phyloP scores from a whole-genome alignment of 2,329 filamentous ascomycete species.

The Raffaelea arxii region DNA sequence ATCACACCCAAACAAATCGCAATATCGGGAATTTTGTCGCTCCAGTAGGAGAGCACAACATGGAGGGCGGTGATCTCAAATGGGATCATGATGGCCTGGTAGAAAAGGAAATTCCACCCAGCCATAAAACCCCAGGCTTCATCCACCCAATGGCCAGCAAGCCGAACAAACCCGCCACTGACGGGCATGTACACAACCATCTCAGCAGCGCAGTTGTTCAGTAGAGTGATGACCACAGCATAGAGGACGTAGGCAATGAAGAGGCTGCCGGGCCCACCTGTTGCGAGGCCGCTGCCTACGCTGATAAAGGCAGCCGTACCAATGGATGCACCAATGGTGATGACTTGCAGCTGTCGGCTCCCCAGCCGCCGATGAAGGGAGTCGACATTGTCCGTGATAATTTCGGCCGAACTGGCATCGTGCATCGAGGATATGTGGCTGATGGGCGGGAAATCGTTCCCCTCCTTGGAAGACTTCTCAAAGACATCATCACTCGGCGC shows the following conservation, averaged over 20 bases:
- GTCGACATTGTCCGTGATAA: no score
- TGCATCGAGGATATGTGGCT: no score
- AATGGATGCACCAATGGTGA: constrained; percentile 49
- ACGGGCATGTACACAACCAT: constrained; percentile 56
- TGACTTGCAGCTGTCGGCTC: constrained; percentile 48
- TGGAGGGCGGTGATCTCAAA: constrained; percentile 31
- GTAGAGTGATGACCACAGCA: constrained; percentile 42
- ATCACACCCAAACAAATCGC: no score
- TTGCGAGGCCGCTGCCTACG: constrained; percentile 44
- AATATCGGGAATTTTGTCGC: no score
- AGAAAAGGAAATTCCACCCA: constrained; percentile 34
- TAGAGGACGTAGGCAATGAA: constrained; percentile 51
- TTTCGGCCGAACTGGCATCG: no score
- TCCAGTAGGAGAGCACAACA: constrained; percentile 37
- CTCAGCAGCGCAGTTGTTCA: constrained; percentile 58
- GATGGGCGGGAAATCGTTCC: no score
- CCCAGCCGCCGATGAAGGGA: constrained; percentile 39
- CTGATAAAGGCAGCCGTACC: constrained; percentile 51
- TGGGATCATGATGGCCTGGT: constrained; percentile 29
- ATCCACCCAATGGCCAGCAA: constrained; percentile 56
- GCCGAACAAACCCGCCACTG: constrained; percentile 52
- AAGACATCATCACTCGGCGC: no score
- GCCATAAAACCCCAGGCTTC: constrained; percentile 52
- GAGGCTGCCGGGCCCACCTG: constrained; percentile 36
- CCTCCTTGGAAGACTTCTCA: no score